Evolutionary conservation across 768 basidiomycete genomes (phyloP), one percentile per base, ranked within the genome.

Genomic region (Austroboletus eburneus): DNA sequence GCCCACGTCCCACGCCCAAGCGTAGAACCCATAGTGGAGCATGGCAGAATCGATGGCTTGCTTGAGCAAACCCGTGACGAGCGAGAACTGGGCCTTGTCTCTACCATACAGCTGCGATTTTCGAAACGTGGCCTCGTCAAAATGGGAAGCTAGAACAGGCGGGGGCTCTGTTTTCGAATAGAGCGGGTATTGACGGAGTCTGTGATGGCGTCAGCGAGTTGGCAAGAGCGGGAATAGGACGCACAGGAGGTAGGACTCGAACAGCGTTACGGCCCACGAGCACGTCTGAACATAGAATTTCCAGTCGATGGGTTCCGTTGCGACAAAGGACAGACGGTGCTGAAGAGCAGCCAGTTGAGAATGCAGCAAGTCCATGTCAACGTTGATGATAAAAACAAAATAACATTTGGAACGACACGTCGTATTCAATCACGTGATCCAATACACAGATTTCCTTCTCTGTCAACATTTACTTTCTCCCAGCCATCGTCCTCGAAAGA

Each of bases 21-120:
- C 80, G 62, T 90, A 91, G 49, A 88, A 77, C 1, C 87, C 89
- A 54, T 73, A 82, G 17, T 86, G 81, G 17, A 96, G 70, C 68
- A 92, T 69, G 2, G 68, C 58, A 17, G 84, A 86, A 49, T 87
- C 87, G 18, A 90, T 59, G 37, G 72, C 55, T 61, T 92, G 89
- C 59, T 83, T 84, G 66, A 80, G 86, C 43, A 93, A 53, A 2
- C 84, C 81, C 0, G 86, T 81, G 56, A 89, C 61, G 33, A 95
- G 67, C 3, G 84, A 79, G 65, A 87, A 94, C 58, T 78, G 78
- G 10, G 92, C 88, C 69, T 96, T 96, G 76, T 92, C 89, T 42
- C 77, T 80, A 17, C 92, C 91, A 69, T 99, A 99, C 34, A 75
- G 70, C 64, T 99, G 95, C 1, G 91, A 93, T 58, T 96, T 96